phyloP scores from a whole-genome alignment of 805 yeast species.

The Grigorovia jiainica region DNA sequence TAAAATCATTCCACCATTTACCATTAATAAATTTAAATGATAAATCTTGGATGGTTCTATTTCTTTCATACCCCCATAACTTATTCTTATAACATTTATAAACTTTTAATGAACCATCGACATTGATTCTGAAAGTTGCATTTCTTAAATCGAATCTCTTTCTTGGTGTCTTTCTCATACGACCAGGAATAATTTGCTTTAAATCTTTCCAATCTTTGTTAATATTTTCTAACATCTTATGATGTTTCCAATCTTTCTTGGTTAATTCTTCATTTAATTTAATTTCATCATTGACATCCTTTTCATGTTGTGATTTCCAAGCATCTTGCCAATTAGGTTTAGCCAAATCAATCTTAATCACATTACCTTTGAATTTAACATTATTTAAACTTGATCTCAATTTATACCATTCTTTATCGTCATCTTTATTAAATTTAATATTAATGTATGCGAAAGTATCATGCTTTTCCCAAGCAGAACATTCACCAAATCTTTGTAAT shows the following conservation, averaged over 20 bases:
- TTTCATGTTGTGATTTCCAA: conserved; percentile 38
- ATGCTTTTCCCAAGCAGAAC: conserved; percentile 45
- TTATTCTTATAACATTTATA: conserved; percentile 62
- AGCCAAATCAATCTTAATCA: conserved; percentile 53
- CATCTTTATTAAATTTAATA: conserved; percentile 39
- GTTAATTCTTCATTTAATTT: conserved; percentile 26
- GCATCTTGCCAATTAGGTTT: conserved; percentile 40
- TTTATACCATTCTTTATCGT: conserved; percentile 29
- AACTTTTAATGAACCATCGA: conserved; percentile 47
- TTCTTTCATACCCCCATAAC: conserved; percentile 85
- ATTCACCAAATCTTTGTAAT: conserved; percentile 52
- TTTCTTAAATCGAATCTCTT: conserved; percentile 28
- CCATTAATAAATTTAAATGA: conserved; percentile 54
- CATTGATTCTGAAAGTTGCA: conserved; percentile 56
- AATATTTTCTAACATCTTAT: conserved; percentile 31
- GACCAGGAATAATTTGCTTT: conserved; percentile 42
- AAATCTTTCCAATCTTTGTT: conserved; percentile 35
- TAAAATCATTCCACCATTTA: conserved; percentile 72
- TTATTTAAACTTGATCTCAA: conserved; percentile 57
- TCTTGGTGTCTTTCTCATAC: conserved; percentile 50
- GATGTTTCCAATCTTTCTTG: conserved; percentile 32
- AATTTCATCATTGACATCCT: conserved; percentile 30
- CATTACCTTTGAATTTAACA: conserved; percentile 65
- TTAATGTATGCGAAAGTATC: conserved; percentile 57
- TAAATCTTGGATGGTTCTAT: conserved; percentile 50